A percentile compares a stretch with the other conserved stretches of the same genome.
These are phyloP conservation scores for Blastomyces silverae DNA, from an alignment of 2,329 filamentous ascomycete genomes.

Conservation along the genomic window DNA sequence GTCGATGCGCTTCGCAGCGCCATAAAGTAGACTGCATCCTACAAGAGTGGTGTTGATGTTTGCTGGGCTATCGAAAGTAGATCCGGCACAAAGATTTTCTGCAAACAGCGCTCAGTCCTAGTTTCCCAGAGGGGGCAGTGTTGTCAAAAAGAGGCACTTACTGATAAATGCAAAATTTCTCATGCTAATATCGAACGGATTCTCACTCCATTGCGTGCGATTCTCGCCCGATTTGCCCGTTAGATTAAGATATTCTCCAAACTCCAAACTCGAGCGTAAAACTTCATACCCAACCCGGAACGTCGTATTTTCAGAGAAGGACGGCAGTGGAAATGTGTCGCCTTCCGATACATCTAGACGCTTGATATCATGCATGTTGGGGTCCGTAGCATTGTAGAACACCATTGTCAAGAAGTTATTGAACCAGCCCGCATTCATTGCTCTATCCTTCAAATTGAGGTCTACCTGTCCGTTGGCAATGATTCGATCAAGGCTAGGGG, in stretches of 20 bases:
- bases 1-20: constrained; percentile 35
- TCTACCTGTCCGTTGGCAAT: constrained; percentile 25
- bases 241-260: constrained; percentile 16
- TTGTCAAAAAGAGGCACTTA: not conserved
- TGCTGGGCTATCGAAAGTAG: constrained; percentile 27
- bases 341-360: constrained; percentile 12
- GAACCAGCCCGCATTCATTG: constrained; percentile 42
- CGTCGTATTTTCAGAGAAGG: constrained; percentile 8
- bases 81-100: constrained; percentile 23
- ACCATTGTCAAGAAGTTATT: constrained; percentile 39
- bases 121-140: not conserved
- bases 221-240: constrained; percentile 4
- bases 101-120: not conserved
- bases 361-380: constrained; percentile 13
- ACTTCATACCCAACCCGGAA: constrained; percentile 14
- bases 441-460: constrained; percentile 35
- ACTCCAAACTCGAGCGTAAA: constrained; percentile 11
- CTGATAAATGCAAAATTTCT: constrained; percentile 14
- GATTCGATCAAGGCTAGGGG: not conserved
- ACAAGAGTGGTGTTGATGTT: constrained; percentile 41
- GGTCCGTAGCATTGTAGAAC: constrained; percentile 38
- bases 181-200: constrained; percentile 11
- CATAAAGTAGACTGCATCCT: constrained; percentile 39
- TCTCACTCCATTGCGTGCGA: constrained; percentile 3
- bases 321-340: constrained; percentile 12